Evolutionary conservation across 2,329 filamentous ascomycete species (phyloP), one percentile per base, ranked within the genome.

Genomic region (Sporothrix schenckii): DNA sequence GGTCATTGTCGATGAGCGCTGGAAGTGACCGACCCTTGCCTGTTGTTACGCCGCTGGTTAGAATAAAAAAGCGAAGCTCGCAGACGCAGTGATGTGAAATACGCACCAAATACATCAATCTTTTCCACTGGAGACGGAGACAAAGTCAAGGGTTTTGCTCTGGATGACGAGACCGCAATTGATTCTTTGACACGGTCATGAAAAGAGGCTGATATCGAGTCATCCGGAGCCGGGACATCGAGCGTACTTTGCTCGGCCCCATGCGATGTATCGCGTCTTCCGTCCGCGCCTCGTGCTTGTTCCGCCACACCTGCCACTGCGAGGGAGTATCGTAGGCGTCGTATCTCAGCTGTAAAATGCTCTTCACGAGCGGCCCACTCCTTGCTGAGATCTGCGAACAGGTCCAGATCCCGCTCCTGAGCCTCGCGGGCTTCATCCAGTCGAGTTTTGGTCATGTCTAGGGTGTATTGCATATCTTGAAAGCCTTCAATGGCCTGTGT

Each of bases 351-450:
- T 69, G 78, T 79, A 71, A 80, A 81, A 50, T 78, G 76, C 1
- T 72, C 56, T 71, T 83, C 82, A 3, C 79, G 76, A 65, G 76
- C 73, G n/a, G 78, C 74, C 78, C 80, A 82, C 49, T 82, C 81
- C 7, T 79, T 76, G 10, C 79, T 76, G 47, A 81, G 76, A 9
- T 73, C 74, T 19, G 79, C 76, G 65, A 82, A 82, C 65, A 80
- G 74, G 24, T 78, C 76, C 2, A 80, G 73, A 39, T 80, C 77
- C 39, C 75, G 75, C 61, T 78, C 75, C 2, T 78, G 76, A 3
- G 77, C 72, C 16, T 74, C 71, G 52, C 76, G 76, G 27, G 76
- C 73, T 68, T 80, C 79, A 2, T 74, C 72, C 2, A 78, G 70
- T 24, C 77, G 75, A 1, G 52, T 56, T 30, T 78, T 76, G 4